A percentile compares a stretch with the other conserved stretches of the same genome.
Evolutionary conservation across 2,329 filamentous ascomycete species (phyloP).

Genomic region (Epichloe amarillans): DNA sequence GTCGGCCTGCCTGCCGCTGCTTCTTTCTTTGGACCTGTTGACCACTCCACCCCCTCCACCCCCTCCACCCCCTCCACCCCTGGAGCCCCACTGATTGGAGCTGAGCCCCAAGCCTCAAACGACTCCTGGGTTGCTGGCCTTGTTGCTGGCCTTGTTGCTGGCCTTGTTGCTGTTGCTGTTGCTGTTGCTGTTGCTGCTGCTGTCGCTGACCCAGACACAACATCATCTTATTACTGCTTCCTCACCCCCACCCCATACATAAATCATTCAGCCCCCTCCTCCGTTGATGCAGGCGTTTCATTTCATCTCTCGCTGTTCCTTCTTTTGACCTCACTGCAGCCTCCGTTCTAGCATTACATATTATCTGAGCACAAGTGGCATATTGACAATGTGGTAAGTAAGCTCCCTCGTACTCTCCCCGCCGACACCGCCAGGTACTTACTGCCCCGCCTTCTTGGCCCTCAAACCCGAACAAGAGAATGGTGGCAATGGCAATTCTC

Average conservation of each 20-base stretch:
- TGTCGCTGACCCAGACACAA: neutral
- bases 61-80: neutral
- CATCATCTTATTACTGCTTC: conserved; percentile 8
- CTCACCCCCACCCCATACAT: conserved; percentile 7
- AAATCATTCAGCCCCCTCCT: conserved; percentile 5
- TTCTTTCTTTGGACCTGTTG: conserved; percentile 3
- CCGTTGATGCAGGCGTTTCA: neutral
- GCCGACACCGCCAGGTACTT: conserved; percentile 7
- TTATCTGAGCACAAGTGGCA: conserved; percentile 6
- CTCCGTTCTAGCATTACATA: neutral
- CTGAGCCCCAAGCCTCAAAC: conserved; percentile 13
- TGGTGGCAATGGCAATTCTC: conserved; percentile 2
- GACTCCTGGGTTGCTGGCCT: neutral
- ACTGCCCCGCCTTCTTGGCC: conserved; percentile 4
- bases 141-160: neutral
- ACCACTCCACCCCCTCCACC: neutral
- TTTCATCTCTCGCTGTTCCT: conserved; percentile 4
- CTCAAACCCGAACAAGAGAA: neutral
- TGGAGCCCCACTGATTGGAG: conserved; percentile 6
- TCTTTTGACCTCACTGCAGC: neutral
- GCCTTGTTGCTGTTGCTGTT: neutral
- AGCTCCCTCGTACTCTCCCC: conserved; percentile 2
- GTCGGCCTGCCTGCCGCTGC: neutral
- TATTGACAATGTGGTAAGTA: conserved; percentile 15
- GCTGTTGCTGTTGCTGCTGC: neutral